Evolutionary conservation across 108 stramenopile species (phyloP).

Genomic region (Cyclotella cryptica): DNA sequence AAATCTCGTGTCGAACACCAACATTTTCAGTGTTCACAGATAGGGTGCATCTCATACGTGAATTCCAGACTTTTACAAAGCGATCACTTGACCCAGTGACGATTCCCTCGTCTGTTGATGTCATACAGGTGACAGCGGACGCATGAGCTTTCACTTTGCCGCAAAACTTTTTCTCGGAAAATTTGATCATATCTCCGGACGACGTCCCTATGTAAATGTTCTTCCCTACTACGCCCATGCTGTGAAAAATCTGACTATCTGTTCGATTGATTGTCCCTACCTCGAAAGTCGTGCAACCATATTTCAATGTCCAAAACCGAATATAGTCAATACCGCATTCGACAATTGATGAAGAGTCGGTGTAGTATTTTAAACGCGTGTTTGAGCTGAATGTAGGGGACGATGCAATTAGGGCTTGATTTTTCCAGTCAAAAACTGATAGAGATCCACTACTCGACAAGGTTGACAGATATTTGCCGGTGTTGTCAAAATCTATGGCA

Average conservation of each 20-base stretch:
- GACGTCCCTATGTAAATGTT: constrained; percentile 21
- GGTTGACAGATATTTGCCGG: constrained; percentile 55
- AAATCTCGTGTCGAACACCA: constrained; percentile 23
- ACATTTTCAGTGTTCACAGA: constrained; percentile 50
- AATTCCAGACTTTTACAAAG: constrained; percentile 60
- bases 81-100: constrained; percentile 60
- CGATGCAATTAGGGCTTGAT: constrained; percentile 31
- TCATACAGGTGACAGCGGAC: constrained; percentile 52
- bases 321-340: constrained; percentile 46
- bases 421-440: constrained; percentile 63
- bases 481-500: constrained; percentile 57
- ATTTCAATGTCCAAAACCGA: constrained; percentile 33
- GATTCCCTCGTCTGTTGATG: constrained; percentile 50
- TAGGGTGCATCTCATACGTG: constrained; percentile 43
- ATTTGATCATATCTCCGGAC: constrained; percentile 23
- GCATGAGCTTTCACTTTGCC: constrained; percentile 60
- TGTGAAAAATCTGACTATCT: constrained; percentile 10
- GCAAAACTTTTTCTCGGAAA: constrained; percentile 43
- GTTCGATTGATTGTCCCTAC: not conserved
- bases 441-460: constrained; percentile 57
- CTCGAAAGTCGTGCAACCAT: constrained; percentile 18
- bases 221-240: not conserved
- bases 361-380: constrained; percentile 16
- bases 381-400: constrained; percentile 14
- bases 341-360: constrained; percentile 22